Conservation (phyloP, 805 yeast genomes). For the Suhomyces tanzawaensis region DNA sequence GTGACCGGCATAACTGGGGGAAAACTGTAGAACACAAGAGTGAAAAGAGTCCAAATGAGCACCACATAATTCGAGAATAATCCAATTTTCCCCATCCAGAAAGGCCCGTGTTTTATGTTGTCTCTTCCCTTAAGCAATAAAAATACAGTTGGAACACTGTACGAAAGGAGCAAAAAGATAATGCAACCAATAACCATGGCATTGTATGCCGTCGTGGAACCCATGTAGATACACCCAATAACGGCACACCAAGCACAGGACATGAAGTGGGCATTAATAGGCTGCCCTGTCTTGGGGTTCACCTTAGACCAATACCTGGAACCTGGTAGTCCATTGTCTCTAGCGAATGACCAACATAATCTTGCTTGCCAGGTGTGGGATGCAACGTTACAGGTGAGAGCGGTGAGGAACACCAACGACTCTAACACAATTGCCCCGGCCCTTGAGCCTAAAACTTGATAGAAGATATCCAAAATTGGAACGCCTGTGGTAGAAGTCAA, state of each 20-base stretch:
- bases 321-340: constrained; percentile 62
- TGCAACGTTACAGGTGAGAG: constrained; percentile 57
- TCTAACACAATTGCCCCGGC: constrained; percentile 57
- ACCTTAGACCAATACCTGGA: constrained; percentile 51
- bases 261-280: constrained; percentile 57
- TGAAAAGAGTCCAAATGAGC: constrained; percentile 57
- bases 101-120: constrained; percentile 59
- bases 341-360: constrained; percentile 64
- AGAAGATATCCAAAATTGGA: constrained; percentile 61
- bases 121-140: constrained; percentile 48
- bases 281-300: constrained; percentile 48
- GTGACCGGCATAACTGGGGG: constrained; percentile 64
- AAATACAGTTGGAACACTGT: constrained; percentile 53
- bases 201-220: constrained; percentile 65
- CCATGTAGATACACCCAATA: constrained; percentile 62
- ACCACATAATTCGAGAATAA: constrained; percentile 48
- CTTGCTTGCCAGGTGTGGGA: constrained; percentile 70
- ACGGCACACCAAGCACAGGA: constrained; percentile 52
- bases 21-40: constrained; percentile 60
- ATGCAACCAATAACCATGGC: constrained; percentile 63
- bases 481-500: constrained; percentile 52
- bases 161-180: constrained; percentile 56
- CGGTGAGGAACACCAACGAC: constrained; percentile 49
- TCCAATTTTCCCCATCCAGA: constrained; percentile 62
- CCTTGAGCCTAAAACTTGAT: constrained; percentile 52